These are phyloP conservation scores for Agaricus sinodeliciosus DNA, from an alignment of 768 basidiomycete genomes.

Conservation along the genomic window DNA sequence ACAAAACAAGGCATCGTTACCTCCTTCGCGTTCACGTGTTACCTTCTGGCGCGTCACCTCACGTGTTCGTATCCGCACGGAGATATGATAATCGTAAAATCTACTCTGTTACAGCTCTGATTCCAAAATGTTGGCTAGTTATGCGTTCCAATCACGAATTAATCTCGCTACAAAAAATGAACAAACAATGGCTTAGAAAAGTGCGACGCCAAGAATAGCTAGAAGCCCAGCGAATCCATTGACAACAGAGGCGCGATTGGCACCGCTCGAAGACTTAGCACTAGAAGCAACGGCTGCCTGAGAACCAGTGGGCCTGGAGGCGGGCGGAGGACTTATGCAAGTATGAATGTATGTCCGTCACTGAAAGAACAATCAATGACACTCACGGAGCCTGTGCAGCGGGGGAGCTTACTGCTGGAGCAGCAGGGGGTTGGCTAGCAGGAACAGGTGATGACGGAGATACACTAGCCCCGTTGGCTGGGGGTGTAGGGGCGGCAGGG, in stretches of 20 bases:
- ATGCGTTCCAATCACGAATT: no score
- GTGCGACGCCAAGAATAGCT: constrained; percentile 43
- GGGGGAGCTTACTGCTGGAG: neutral
- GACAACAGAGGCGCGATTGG: constrained; percentile 21
- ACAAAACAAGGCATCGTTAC: constrained; percentile 7
- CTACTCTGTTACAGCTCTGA: neutral
- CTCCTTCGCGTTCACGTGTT: constrained; percentile 8
- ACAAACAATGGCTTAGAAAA: constrained; percentile 28
- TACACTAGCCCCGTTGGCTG: neutral
- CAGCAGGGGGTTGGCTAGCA: constrained; percentile 3
- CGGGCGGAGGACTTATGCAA: neutral
- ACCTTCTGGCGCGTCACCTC: constrained; percentile 4
- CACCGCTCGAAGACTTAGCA: constrained; percentile 13
- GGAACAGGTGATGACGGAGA: neutral
- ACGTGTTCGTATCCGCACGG: neutral
- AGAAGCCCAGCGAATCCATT: constrained; percentile 43
- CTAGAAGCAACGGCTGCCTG: constrained; percentile 16
- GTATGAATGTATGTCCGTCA: neutral
- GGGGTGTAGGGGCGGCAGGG: neutral
- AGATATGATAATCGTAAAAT: neutral
- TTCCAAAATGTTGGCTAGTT: neutral
- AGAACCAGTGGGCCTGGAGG: constrained; percentile 7
- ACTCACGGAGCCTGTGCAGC: constrained; percentile 1
- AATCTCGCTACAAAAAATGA: no score
- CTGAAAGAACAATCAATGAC: neutral